Percentiles rank a stretch among this genome's conserved stretches.
Evolutionary conservation across 2,329 filamentous ascomycete species (phyloP).

Genomic region (Colletotrichum lindemuthianum): DNA sequence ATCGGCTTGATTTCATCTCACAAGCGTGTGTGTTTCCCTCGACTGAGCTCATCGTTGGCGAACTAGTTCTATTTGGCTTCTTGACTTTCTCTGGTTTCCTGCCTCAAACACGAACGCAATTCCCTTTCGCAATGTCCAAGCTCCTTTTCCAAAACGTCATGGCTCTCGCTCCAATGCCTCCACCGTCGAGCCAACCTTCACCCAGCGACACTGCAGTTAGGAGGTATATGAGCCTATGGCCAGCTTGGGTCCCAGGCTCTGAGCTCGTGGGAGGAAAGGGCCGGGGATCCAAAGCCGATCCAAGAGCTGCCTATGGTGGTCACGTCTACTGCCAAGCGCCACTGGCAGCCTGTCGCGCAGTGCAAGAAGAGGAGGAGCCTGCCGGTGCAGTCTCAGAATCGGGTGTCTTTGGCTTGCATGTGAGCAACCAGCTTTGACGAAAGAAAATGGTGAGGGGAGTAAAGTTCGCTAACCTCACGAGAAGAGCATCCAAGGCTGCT

Average conservation of each 20-base stretch:
- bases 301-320: slow-evolving; percentile 47
- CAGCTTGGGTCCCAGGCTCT: slow-evolving; percentile 33
- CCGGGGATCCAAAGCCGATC: slow-evolving; percentile 28
- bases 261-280: slow-evolving; percentile 28
- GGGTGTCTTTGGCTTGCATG: slow-evolving; percentile 49
- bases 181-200: not conserved
- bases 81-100: not conserved
- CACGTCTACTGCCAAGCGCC: slow-evolving; percentile 51
- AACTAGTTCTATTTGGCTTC: not conserved
- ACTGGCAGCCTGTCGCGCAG: slow-evolving; percentile 43
- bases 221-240: slow-evolving; percentile 32
- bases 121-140: slow-evolving; percentile 24
- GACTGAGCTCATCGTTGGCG: not conserved
- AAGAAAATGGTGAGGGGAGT: too few relatives aligned
- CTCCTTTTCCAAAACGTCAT: slow-evolving; percentile 27
- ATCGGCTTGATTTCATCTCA: slow-evolving; percentile 12
- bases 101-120: not conserved
- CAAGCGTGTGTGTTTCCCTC: not conserved
- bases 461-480: slow-evolving; percentile 2
- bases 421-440: slow-evolving; percentile 38
- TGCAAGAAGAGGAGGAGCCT: slow-evolving; percentile 40
- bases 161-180: slow-evolving; percentile 24
- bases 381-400: slow-evolving; percentile 16
- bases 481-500: slow-evolving; percentile 66
- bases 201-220: slow-evolving; percentile 7